Base-by-base conservation (phyloP, 345 rosid species). In the Passiflora organensis region DNA sequence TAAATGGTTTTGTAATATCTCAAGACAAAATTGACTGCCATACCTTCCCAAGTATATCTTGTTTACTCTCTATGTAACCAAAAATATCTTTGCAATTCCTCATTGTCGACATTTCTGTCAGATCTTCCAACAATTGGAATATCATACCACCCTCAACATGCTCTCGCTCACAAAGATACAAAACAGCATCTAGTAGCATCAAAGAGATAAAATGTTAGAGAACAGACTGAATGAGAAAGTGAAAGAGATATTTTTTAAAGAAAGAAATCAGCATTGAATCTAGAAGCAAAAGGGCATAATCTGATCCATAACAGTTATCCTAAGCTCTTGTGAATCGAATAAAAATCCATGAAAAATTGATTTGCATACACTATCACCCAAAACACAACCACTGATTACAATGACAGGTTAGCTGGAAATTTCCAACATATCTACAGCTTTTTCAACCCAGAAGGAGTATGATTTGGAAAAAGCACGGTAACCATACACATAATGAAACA, bases 121-220 rank as follows among this genome's bases (percentile, higher is more conserved):
- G 78, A 77, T 93, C 97, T 72, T 93, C 96, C 66, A 93, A 58
- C 53, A 93, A 82, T 66, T 93, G 99, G 69, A 93, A 93, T 77
- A 93, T 86, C 97, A 93, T 93, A 15, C 96, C 99, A 64, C 95
- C 99, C 75, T 93, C 99, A 60, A 93, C 79, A 71, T 89, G 97
- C 63, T 93, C 99, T 38, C 84, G 84, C 87, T 89, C 97, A 71
- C 99, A 93, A 51, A 89, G 99, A 76, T 81, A 79, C 50, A 93
- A 83, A 66, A 89, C 96, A 65, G 76, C 79, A 62, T 93, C 99
- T 93, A 71, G 68, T 53, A 44, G 53, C 46, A 62, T 32, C 42
- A 19, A 36, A 16, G 42, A 55, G 48, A 25, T 38, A 24, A 42
- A 41, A 10, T 43, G 45, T 32, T 42, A 53, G 56, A 63, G 38